Evolutionary conservation across 805 yeast genomes (phyloP), one percentile per base, ranked within the genome.

Genomic region (Kodamaea leandrae): DNA sequence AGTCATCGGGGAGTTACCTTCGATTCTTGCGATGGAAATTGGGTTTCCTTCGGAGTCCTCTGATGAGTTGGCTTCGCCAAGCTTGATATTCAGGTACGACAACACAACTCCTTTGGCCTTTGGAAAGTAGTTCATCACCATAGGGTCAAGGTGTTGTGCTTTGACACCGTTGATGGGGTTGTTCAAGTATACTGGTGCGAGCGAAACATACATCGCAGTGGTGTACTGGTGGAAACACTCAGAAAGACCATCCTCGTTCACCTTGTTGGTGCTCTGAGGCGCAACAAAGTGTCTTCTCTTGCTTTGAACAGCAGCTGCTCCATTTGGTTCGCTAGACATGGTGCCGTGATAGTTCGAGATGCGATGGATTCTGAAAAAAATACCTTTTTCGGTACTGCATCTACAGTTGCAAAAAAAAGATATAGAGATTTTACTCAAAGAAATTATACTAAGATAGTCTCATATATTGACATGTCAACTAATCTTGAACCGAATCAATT

Each of bases 141-240:
- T 69, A 3, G 93, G 89, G 56, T 93, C 96, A 48, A 93, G 66
- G 65, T 93, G 98, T 66, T 91, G 97, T 20, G 80, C 74, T 60
- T 80, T 78, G 48, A 93, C 74, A 30, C 98, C 99, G 45, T 78
- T 78, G 12, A 83, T 57, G 5, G 96, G 96, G 37, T 74, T 68
- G 30, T 72, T 68, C 27, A 81, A 57, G 63, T 82, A 86, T 40
- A 79, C 70, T 39, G 99, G 99, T 4, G 99, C 96, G 39, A 93
- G 60, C 6, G 96, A 88, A 4, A 89, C 80, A 57, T 90, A 88
- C 60, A 93, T 59, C 12, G 78, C 66, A 2, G 84, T 66, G 39
- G 75, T 68, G 41, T 80, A 75, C 32, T 64, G 69, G 50, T 78
- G 80, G 67, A 86, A 87, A 57, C 95, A 84, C 54, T 81, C 77